phyloP scores from a whole-genome alignment of 2,329 filamentous ascomycete species.

The Cryphonectria naterciae region DNA sequence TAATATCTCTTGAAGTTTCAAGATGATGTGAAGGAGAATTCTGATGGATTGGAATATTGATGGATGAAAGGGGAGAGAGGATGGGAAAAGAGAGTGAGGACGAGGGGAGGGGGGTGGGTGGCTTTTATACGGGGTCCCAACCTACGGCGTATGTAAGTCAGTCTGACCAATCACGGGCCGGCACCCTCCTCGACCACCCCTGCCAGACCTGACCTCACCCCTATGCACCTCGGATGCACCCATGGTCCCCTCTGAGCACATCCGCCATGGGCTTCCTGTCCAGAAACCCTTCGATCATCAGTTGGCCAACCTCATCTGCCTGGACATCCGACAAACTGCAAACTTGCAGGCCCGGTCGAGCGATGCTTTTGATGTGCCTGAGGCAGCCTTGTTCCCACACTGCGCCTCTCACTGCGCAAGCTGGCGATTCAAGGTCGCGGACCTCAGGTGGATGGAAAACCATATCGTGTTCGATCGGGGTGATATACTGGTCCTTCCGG shows the following conservation, averaged over 20 bases:
- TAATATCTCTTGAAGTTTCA: constrained; percentile 16
- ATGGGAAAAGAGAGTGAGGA: constrained; percentile 14
- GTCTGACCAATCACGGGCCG: constrained; percentile 23
- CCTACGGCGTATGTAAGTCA: constrained; percentile 19
- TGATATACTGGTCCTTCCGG: background rate
- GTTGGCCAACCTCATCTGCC: background rate
- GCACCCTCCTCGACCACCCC: constrained; percentile 20
- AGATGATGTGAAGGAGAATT: constrained; percentile 10
- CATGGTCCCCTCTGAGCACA: background rate
- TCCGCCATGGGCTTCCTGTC: background rate
- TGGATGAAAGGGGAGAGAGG: constrained; percentile 20
- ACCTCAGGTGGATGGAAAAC: background rate
- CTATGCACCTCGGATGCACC: constrained; percentile 23
- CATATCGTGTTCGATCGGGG: background rate
- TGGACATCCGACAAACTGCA: background rate
- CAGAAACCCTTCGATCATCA: background rate
- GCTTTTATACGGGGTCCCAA: constrained; percentile 27
- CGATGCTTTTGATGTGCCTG: background rate
- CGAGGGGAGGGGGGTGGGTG: constrained; percentile 21
- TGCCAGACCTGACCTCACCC: constrained; percentile 21
- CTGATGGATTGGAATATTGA: constrained; percentile 17
- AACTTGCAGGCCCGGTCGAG: background rate
- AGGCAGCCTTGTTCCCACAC: background rate
- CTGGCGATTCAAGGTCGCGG: background rate
- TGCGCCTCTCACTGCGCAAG: background rate